A percentile compares a stretch with the other conserved stretches of the same genome.
These are phyloP conservation scores for Moesziomyces sp. DNA, from an alignment of 1,284 basidiomycete genomes.

Conservation along the genomic window DNA sequence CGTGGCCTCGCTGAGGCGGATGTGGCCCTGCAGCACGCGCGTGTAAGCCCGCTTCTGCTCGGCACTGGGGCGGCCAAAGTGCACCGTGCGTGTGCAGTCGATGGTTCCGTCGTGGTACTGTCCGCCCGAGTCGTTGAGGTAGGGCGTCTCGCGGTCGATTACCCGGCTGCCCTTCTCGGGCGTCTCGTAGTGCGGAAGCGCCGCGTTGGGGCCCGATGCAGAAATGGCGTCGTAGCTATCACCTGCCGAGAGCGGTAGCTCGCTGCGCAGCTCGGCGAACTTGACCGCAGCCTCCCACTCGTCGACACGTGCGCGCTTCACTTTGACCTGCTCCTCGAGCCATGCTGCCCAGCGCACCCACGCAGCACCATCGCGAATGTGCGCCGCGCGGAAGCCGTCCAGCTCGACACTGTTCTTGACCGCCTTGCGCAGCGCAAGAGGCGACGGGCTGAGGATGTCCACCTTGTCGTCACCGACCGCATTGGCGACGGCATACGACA, in stretches of 20 bases:
- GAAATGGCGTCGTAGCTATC: conserved; percentile 65
- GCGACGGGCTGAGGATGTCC: conserved; percentile 29
- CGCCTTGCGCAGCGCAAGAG: conserved; percentile 59
- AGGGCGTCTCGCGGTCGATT: conserved; percentile 59
- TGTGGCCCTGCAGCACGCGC: conserved; percentile 63
- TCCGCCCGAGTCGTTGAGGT: conserved; percentile 61
- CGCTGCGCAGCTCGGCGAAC: conserved; percentile 40
- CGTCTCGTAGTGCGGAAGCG: conserved; percentile 65
- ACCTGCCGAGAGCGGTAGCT: conserved; percentile 54
- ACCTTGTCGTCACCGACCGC: conserved; percentile 51
- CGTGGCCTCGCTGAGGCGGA: conserved; percentile 46
- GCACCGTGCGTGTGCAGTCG: conserved; percentile 63
- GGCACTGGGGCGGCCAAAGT: conserved; percentile 59
- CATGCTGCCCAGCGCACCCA: conserved; percentile 66
- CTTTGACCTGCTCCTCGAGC: conserved; percentile 60
- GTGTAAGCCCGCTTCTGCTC: conserved; percentile 64
- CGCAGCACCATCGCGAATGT: conserved; percentile 62
- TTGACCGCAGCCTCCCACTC: conserved; percentile 58
- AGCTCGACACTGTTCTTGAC: conserved; percentile 62
- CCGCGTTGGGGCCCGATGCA: conserved; percentile 60
- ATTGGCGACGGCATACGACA: conserved; percentile 54
- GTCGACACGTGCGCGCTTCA: conserved; percentile 33
- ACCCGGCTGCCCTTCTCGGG: conserved; percentile 48
- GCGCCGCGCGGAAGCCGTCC: conserved; percentile 54
- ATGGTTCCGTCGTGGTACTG: conserved; percentile 66